phyloP scores from a whole-genome alignment of 352 stramenopile genomes.

The Blastocystis sp. region DNA sequence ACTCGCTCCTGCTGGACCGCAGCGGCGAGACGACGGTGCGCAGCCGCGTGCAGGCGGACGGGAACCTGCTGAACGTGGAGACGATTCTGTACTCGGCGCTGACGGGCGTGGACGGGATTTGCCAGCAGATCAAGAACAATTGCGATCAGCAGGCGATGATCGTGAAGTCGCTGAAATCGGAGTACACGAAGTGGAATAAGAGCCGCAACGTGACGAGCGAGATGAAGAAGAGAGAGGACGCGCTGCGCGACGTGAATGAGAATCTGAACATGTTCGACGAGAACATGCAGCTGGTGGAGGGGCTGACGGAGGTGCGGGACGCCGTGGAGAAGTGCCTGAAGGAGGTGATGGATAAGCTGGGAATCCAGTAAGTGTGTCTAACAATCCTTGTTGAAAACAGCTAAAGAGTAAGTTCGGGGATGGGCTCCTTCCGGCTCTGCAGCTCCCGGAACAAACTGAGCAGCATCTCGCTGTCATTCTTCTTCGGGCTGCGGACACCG shows the following conservation, averaged over 20 bases:
- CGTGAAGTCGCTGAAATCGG: background rate
- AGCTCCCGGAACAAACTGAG: background rate
- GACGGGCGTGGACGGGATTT: background rate
- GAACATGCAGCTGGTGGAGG: background rate
- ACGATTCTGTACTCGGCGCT: slow-evolving; percentile 42
- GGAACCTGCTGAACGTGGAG: slow-evolving; percentile 40
- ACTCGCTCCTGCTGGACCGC: slow-evolving; percentile 21
- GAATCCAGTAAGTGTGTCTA: background rate
- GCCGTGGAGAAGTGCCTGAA: background rate
- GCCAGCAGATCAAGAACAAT: slow-evolving; percentile 18
- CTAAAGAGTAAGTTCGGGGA: background rate
- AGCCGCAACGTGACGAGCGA: slow-evolving; percentile 27
- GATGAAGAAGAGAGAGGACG: slow-evolving; percentile 62
- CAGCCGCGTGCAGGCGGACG: background rate
- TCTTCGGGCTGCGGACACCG: background rate
- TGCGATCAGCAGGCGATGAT: background rate
- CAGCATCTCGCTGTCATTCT: background rate
- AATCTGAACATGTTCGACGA: slow-evolving; percentile 33
- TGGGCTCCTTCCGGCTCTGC: background rate
- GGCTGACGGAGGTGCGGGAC: background rate
- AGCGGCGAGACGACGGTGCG: slow-evolving; percentile 43
- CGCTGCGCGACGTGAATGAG: slow-evolving; percentile 23
- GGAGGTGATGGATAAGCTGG: background rate
- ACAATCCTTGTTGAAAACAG: background rate
- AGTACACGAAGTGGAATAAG: slow-evolving; percentile 50